Conservation (phyloP, 2,329 filamentous ascomycete genomes). For the Aureobasidium sp. region DNA sequence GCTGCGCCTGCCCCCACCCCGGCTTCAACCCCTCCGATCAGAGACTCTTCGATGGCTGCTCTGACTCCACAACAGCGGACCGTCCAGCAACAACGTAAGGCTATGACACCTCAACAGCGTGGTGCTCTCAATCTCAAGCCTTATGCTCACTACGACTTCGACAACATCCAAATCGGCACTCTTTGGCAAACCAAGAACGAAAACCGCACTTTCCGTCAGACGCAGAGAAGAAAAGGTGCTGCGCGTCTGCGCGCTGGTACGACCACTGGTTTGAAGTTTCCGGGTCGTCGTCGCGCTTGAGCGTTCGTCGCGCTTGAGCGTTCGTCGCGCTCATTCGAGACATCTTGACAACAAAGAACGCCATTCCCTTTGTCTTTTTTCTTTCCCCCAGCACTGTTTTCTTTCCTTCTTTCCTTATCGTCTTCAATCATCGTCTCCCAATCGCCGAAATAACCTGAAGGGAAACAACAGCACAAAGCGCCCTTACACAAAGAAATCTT, state of each 20-base stretch:
- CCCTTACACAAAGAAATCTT: background rate
- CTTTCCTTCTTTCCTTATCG: background rate
- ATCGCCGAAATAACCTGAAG: background rate
- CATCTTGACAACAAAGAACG: background rate
- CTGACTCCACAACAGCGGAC: background rate
- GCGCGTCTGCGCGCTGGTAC: background rate
- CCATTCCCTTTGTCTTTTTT: background rate
- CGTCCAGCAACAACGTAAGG: background rate
- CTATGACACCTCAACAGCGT: background rate
- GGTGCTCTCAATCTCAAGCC: background rate
- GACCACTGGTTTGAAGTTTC: background rate
- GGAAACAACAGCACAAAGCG: background rate
- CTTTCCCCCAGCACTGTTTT: background rate
- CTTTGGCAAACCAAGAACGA: background rate
- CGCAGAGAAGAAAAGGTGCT: slow-evolving; percentile 4
- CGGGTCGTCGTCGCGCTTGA: background rate
- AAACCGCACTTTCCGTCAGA: slow-evolving; percentile 1
- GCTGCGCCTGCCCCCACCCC: background rate
- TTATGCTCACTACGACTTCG: background rate
- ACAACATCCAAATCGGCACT: background rate
- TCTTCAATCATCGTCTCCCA: background rate
- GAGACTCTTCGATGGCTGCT: background rate
- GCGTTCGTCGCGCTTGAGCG: too few species aligned
- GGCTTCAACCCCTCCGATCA: background rate
- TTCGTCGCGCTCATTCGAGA: background rate